Conservation (phyloP, 495 filamentous ascomycete genomes). For the Usnea hakonensis region DNA sequence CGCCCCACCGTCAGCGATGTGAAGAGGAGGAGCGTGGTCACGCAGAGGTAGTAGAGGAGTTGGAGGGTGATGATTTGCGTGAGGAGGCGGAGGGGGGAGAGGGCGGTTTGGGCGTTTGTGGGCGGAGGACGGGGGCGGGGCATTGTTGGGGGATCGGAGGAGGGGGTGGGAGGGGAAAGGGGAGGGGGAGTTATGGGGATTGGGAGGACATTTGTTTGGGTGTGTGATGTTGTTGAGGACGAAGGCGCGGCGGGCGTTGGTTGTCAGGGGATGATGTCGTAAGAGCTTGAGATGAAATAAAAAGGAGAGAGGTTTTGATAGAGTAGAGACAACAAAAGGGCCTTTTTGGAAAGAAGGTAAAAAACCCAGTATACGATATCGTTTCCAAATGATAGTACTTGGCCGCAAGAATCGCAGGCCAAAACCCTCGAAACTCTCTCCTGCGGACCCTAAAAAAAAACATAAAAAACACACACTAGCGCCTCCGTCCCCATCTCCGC, state of each 20-base stretch:
- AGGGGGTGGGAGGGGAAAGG: background rate
- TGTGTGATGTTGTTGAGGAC: background rate
- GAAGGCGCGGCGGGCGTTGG: too few species aligned
- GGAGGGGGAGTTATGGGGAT: background rate
- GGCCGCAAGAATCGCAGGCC: too few species aligned
- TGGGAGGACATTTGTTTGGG: background rate
- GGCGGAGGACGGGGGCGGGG: conserved; percentile 70
- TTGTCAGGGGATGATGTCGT: too few species aligned
- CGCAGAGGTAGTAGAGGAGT: conserved; percentile 67
- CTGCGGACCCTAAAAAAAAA: too few species aligned
- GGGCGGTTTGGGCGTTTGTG: conserved; percentile 72
- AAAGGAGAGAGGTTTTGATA: too few species aligned
- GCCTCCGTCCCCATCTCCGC: background rate
- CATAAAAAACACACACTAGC: background rate
- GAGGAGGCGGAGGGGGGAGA: conserved; percentile 76
- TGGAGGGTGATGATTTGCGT: conserved; percentile 86
- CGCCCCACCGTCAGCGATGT: conserved; percentile 75
- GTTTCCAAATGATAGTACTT: too few species aligned
- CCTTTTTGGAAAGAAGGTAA: too few species aligned
- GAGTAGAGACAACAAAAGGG: too few species aligned
- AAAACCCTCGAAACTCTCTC: too few species aligned
- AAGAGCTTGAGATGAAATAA: too few species aligned
- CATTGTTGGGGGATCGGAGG: conserved; percentile 38
- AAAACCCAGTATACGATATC: too few species aligned
- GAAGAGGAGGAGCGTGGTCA: conserved; percentile 75